Conservation (phyloP, 495 filamentous ascomycete genomes). For the Aspergillus ellipticus region DNA sequence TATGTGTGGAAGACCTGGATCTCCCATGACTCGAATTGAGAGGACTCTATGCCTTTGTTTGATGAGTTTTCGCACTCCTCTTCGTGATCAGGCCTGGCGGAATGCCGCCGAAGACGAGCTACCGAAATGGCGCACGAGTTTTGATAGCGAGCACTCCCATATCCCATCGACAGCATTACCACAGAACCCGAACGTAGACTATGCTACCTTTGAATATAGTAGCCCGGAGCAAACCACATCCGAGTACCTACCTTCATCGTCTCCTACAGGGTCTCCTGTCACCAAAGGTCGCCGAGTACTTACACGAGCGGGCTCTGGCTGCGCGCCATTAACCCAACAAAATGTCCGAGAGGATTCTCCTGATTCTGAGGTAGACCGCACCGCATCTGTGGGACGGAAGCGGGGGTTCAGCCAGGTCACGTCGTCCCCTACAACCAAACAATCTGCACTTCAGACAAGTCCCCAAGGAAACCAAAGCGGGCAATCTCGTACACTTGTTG, state of each 20-base stretch:
- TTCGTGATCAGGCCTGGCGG: constrained; percentile 28
- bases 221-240: constrained; percentile 1
- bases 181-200: constrained; percentile 4
- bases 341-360: not conserved
- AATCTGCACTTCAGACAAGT: no score
- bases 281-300: constrained; percentile 9
- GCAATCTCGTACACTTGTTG: not conserved
- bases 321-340: not conserved
- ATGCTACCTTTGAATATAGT: not conserved
- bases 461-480: not conserved
- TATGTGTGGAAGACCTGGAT: no score
- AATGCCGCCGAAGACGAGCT: constrained; percentile 17
- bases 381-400: no score
- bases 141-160: constrained; percentile 19
- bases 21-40: no score
- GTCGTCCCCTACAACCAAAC: no score
- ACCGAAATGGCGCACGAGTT: constrained; percentile 20
- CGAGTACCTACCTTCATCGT: constrained; percentile 17
- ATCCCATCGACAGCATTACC: constrained; percentile 13
- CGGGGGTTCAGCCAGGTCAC: no score
- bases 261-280: constrained; percentile 13
- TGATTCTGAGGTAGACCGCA: no score
- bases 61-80: constrained; percentile 19
- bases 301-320: not conserved
- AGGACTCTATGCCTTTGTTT: constrained; percentile 28